phyloP scores from a whole-genome alignment of 106 monocot genomes.

The Dendrobium huoshanense region DNA sequence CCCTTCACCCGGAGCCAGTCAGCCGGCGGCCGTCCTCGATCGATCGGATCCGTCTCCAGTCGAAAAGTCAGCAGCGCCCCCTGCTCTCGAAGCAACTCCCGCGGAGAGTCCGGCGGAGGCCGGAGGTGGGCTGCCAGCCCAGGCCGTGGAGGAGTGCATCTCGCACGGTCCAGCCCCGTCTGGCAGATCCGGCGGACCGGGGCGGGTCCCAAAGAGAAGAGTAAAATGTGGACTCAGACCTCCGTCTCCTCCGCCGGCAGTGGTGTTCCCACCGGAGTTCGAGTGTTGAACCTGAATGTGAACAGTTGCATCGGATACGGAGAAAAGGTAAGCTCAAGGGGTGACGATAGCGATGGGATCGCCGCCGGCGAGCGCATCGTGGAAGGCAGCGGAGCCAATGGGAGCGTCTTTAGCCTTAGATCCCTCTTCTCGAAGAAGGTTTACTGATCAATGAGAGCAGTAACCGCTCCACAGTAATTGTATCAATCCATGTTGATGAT shows the following conservation, averaged over 20 bases:
- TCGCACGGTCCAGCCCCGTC: constrained; percentile 69
- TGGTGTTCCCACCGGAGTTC: constrained; percentile 12
- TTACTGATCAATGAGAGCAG: constrained; percentile 9
- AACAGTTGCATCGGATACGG: constrained; percentile 62
- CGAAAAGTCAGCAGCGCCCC: constrained; percentile 77
- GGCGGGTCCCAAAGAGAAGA: not conserved
- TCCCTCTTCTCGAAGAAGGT: constrained; percentile 77
- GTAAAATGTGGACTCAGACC: not conserved
- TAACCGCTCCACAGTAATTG: too few species aligned
- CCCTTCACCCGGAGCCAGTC: constrained; percentile 68
- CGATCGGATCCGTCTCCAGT: constrained; percentile 2
- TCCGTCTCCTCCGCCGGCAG: not conserved
- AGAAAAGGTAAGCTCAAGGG: constrained; percentile 26
- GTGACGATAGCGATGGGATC: constrained; percentile 11
- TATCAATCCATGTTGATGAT: too few species aligned
- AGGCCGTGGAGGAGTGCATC: constrained; percentile 23
- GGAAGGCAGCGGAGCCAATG: not conserved
- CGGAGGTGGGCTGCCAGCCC: constrained; percentile 37
- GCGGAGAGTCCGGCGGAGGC: constrained; percentile 34
- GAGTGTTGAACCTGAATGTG: constrained; percentile 46
- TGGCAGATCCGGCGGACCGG: constrained; percentile 31
- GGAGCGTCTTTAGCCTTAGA: constrained; percentile 42
- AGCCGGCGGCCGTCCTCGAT: constrained; percentile 19
- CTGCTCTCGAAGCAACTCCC: constrained; percentile 91
- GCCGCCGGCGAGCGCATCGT: constrained; percentile 7